A percentile compares a stretch with the other conserved stretches of the same genome.
Evolutionary conservation across 495 filamentous ascomycete species (phyloP).

Genomic region (Aspergillus leporis): DNA sequence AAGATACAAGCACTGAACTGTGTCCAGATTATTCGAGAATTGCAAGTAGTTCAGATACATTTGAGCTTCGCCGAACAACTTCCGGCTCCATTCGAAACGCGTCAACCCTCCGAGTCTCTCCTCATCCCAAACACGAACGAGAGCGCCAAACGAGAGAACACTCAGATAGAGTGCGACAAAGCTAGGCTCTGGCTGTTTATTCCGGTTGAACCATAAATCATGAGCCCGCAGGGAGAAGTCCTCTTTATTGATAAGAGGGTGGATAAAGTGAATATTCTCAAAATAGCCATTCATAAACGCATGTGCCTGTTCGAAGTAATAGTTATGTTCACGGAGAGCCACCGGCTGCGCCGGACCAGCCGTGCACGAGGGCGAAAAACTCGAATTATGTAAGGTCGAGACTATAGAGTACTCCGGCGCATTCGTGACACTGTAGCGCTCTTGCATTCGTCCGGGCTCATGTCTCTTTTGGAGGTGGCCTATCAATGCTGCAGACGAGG

Average conservation of each 20-base stretch:
- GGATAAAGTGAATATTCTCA: slow-evolving; percentile 44
- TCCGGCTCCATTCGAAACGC: slow-evolving; percentile 45
- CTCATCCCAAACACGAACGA: slow-evolving; percentile 44
- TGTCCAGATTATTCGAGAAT: slow-evolving; percentile 44
- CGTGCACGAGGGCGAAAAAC: slow-evolving; percentile 35
- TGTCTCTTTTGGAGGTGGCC: slow-evolving; percentile 36
- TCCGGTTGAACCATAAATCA: slow-evolving; percentile 37
- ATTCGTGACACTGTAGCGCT: slow-evolving; percentile 14
- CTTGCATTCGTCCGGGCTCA: slow-evolving; percentile 22
- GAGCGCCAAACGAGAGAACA: slow-evolving; percentile 38
- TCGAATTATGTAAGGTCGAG: slow-evolving; percentile 41
- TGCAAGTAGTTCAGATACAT: slow-evolving; percentile 35
- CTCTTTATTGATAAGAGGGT: slow-evolving; percentile 45
- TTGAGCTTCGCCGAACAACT: slow-evolving; percentile 44
- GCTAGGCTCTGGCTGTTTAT: slow-evolving; percentile 33
- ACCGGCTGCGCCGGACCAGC: slow-evolving; percentile 26
- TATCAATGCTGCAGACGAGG: slow-evolving; percentile 37
- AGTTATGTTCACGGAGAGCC: slow-evolving; percentile 34
- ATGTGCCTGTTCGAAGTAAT: slow-evolving; percentile 44
- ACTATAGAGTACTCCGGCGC: slow-evolving; percentile 32
- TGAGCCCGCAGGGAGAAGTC: slow-evolving; percentile 38
- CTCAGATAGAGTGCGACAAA: slow-evolving; percentile 45
- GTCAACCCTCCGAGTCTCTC: slow-evolving; percentile 34
- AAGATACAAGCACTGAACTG: slow-evolving; percentile 42
- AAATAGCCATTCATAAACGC: slow-evolving; percentile 47